Conservation (phyloP, 768 basidiomycete genomes). For the Leucocoprinus birnbaumii region DNA sequence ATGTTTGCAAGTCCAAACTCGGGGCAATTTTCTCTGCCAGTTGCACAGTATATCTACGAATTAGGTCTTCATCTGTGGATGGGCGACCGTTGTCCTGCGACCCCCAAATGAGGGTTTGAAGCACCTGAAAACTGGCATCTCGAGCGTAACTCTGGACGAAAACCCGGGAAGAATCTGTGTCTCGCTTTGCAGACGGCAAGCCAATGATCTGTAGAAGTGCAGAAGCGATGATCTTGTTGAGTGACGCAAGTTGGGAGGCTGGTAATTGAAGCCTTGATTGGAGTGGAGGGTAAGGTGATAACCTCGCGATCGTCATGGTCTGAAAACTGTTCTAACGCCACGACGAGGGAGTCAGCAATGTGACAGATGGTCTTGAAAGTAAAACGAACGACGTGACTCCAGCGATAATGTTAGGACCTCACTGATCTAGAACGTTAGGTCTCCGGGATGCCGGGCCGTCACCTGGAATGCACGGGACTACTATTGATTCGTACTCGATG, state of each 20-base stretch:
- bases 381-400: too few species aligned
- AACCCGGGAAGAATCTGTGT: slow-evolving; percentile 37
- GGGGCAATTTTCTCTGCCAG: slow-evolving; percentile 57
- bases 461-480: too few species aligned
- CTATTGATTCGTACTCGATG: too few species aligned
- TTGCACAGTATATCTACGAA: slow-evolving; percentile 46
- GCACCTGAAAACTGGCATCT: slow-evolving; percentile 48
- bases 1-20: slow-evolving; percentile 46
- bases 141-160: slow-evolving; percentile 59
- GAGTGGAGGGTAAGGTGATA: slow-evolving; percentile 6
- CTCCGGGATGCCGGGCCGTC: too few species aligned
- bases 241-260: slow-evolving; percentile 44
- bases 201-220: slow-evolving; percentile 45
- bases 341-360: too few species aligned
- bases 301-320: slow-evolving; percentile 2
- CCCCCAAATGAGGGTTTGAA: slow-evolving; percentile 62
- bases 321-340: too few species aligned
- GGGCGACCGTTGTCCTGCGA: slow-evolving; percentile 15
- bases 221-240: slow-evolving; percentile 46
- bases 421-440: too few species aligned
- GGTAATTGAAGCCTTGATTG: slow-evolving; percentile 8
- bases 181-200: slow-evolving; percentile 44
- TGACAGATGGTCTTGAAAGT: too few species aligned
- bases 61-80: slow-evolving; percentile 38
- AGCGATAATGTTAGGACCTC: too few species aligned